Evolutionary conservation across 805 yeast species (phyloP), one percentile per base, ranked within the genome.

Genomic region (Torulaspora maleeae): DNA sequence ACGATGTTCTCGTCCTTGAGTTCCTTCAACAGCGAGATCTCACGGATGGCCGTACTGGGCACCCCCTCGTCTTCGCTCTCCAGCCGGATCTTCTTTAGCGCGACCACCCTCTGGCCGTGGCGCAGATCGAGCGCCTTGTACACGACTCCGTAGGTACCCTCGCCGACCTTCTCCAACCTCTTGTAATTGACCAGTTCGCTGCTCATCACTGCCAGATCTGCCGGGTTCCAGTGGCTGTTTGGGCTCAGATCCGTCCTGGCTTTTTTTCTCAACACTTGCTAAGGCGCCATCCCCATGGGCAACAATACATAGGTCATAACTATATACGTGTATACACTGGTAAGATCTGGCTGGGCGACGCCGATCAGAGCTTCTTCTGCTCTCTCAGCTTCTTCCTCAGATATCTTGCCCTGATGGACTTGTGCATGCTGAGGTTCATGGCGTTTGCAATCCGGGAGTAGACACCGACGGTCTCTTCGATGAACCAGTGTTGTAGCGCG

Each of bases 141-240:
- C 27, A 93, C 99, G n/a, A 96, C 95, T 58, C 99, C 99, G 69
- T 93, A 93, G 0, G 99, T 67, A 75, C 95, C 97, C 71, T 93
- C 99, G 37, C 99, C 99, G 41, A 93, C 87, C 68, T 93, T 93
- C 66, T 93, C 99, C 53, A 91, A 80, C 60, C 95, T 85, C 64
- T 89, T 95, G 68, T 84, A 91, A 67, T 91, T 95, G 29, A 89
- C 80, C 51, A 93, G 73, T 59, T 93, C 98, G 38, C 85, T 90
- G 90, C 87, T 87, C 61, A 58, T 56, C 37, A 8, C 37, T 22
- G 28, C 27, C 38, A 20, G 35, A 32, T 32, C 35, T 29, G 27
- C 37, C 35, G 15, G 16, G 38, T 19, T 22, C 19, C 12, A 4
- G 30, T 36, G 40, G 15, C 6, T 24, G 16, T 12, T 35, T 35